A percentile compares a stretch with the other conserved stretches of the same genome.
Conservation (phyloP, 139 green algal genomes). For the Trebouxia sp. region DNA sequence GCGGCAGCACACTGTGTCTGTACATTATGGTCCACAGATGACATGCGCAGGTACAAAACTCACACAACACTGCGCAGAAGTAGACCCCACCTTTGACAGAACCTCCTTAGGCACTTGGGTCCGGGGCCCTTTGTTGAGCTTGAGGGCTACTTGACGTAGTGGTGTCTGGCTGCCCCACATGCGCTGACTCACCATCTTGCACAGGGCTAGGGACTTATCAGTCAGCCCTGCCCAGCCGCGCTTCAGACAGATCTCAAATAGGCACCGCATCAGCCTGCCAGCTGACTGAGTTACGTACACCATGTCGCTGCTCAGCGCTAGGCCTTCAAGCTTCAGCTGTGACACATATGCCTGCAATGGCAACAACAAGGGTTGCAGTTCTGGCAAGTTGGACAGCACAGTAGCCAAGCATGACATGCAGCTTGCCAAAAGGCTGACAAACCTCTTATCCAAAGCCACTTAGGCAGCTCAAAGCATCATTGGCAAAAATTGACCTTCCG, state of each 20-base stretch:
- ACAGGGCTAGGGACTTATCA: conserved; percentile 86
- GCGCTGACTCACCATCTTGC: conserved; percentile 90
- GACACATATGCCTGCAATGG: conserved; percentile 88
- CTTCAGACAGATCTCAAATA: conserved; percentile 96
- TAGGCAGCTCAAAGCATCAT: too few relatives aligned
- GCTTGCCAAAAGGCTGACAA: background rate
- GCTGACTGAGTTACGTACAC: conserved; percentile 95
- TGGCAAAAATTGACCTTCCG: too few relatives aligned
- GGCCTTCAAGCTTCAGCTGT: conserved; percentile 93
- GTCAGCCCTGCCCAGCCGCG: conserved; percentile 91
- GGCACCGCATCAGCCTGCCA: conserved; percentile 90
- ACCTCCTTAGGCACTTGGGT: conserved; percentile 60
- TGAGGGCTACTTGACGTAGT: conserved; percentile 31
- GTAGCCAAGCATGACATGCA: background rate
- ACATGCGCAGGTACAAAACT: too few relatives aligned
- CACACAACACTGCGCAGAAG: too few relatives aligned
- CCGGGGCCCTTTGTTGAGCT: conserved; percentile 19
- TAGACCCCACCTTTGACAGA: conserved; percentile 54
- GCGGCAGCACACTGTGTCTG: too few relatives aligned
- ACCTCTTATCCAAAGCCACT: background rate
- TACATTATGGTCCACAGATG: too few relatives aligned
- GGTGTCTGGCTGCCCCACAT: conserved; percentile 85
- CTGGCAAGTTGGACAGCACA: background rate
- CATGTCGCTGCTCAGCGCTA: conserved; percentile 94
- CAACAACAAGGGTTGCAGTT: background rate